These are phyloP conservation scores for Rhodomyrtus tomentosa DNA, from an alignment of 345 rosid species.

Conservation along the genomic window DNA sequence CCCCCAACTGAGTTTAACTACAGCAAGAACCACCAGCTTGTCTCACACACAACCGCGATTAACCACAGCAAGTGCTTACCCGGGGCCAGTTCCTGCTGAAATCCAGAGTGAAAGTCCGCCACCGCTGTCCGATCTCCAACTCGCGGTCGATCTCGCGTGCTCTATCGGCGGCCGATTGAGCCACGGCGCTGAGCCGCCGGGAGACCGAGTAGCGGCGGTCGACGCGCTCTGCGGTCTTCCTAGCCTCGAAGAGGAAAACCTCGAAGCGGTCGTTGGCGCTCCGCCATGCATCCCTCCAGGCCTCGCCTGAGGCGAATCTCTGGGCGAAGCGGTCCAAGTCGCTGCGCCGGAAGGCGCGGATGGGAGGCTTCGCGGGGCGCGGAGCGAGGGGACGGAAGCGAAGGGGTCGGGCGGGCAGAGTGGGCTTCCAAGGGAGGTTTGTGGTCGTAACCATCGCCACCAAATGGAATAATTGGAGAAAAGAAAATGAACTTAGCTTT, in stretches of 20 bases:
- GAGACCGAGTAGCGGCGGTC: constrained; percentile 75
- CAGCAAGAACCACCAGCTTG: background rate
- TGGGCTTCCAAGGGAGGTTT: constrained; percentile 1
- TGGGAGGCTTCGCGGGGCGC: background rate
- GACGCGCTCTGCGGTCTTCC: constrained; percentile 70
- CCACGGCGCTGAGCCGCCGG: constrained; percentile 44
- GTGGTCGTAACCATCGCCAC: constrained; percentile 9
- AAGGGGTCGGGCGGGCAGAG: constrained; percentile 1
- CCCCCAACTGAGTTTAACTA: background rate
- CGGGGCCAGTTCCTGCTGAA: constrained; percentile 73
- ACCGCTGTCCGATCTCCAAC: constrained; percentile 45
- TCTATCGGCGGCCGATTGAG: constrained; percentile 45
- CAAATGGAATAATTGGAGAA: background rate
- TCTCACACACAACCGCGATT: background rate
- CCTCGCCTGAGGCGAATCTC: constrained; percentile 50
- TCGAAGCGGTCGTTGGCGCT: constrained; percentile 81
- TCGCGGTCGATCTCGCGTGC: constrained; percentile 80
- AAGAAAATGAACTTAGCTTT: background rate
- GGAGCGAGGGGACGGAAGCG: background rate
- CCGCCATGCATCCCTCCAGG: constrained; percentile 71
- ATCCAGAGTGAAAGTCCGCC: constrained; percentile 57
- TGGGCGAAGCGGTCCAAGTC: constrained; percentile 55
- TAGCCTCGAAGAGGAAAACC: constrained; percentile 65
- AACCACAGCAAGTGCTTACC: constrained; percentile 20
- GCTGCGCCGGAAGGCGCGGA: constrained; percentile 39